Evolutionary conservation across 192 early-diverging fungal genomes (phyloP), one percentile per base, ranked within the genome.

Genomic region (Coemansia aciculifera): DNA sequence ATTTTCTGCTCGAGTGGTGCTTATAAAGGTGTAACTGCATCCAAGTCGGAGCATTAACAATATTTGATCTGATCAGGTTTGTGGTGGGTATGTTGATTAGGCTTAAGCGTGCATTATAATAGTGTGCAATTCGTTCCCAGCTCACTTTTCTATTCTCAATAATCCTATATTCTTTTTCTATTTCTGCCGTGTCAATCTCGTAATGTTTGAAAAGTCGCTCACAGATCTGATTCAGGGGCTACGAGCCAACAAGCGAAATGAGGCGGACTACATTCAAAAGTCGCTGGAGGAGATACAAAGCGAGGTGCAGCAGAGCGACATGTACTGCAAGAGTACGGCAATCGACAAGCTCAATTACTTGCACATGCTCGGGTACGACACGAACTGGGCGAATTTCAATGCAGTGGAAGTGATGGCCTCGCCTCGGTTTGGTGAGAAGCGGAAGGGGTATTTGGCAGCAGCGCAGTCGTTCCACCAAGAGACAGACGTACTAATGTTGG

Each of bases 351-450:
- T 98, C 34, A 83, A 72, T 48, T 84, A 96, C 86, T 87, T 99
- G 42, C 94, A 97, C 86, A 98, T 96, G 94, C 86, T 95, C 23
- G 97, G 98, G 8, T 99, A 96, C 75, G 94, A 96, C 77, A 95
- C 96, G 92, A 89, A 88, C 21, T 99, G 96, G 95, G 95, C 95
- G 1, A 90, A 90, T 3, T 99, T 99, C 73, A 93, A 97, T 78
- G 89, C 98, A 1, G 90, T 99, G 32, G 94, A 99, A 68, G 94
- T 97, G 29, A 98, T 99, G 96, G 93, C 94, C 5, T 92, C 93
- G 2, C 84, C 90, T 63, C 91, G 92, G 49, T 90, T 95, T 43
- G 73, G 84, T 17, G 87, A 95, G 75, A 99, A 99, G 74, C 85
- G 93, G 27, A 84, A 92, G 38, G 98, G 96, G 37, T 99, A 99